Percentiles rank a stretch among this genome's conserved stretches.
These are phyloP conservation scores for Diaporthe citrichinensis DNA, from an alignment of 2,329 filamentous ascomycete genomes.

Conservation along the genomic window DNA sequence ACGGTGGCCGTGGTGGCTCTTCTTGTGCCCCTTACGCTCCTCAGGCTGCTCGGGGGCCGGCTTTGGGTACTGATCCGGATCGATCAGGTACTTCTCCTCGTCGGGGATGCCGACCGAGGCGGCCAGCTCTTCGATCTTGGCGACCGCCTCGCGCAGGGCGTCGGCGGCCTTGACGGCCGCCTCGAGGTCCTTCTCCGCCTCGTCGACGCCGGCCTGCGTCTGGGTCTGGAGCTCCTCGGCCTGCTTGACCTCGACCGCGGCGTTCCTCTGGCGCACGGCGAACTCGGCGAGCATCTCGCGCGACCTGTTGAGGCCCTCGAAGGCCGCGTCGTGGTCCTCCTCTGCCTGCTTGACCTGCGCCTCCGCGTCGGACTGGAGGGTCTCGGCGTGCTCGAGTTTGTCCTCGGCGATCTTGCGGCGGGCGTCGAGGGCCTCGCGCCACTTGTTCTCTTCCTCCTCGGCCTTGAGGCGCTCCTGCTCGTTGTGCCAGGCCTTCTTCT, in stretches of 20 bases:
- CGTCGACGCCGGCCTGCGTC: fast-evolving
- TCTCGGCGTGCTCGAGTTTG: neutral
- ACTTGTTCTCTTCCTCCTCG: neutral
- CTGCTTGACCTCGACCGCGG: no score
- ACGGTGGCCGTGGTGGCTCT: neutral
- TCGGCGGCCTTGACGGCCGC: neutral
- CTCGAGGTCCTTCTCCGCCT: no score
- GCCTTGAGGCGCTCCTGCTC: neutral
- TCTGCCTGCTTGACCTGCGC: no score
- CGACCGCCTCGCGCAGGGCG: neutral
- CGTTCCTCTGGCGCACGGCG: no score
- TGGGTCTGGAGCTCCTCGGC: neutral
- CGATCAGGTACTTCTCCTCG: neutral
- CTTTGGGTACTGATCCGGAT: neutral
- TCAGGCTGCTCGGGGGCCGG: no score
- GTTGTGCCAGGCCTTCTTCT: neutral
- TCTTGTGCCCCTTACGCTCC: neutral
- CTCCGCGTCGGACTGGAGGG: no score
- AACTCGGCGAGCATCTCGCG: no score
- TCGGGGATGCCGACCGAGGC: neutral
- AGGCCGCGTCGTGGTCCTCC: no score
- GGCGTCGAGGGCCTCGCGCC: neutral
- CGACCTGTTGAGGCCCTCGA: no score
- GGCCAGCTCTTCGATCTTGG: neutral
- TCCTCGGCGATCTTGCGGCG: neutral